phyloP scores from a whole-genome alignment of 495 filamentous ascomycete species.

The Apiosordaria backusii region DNA sequence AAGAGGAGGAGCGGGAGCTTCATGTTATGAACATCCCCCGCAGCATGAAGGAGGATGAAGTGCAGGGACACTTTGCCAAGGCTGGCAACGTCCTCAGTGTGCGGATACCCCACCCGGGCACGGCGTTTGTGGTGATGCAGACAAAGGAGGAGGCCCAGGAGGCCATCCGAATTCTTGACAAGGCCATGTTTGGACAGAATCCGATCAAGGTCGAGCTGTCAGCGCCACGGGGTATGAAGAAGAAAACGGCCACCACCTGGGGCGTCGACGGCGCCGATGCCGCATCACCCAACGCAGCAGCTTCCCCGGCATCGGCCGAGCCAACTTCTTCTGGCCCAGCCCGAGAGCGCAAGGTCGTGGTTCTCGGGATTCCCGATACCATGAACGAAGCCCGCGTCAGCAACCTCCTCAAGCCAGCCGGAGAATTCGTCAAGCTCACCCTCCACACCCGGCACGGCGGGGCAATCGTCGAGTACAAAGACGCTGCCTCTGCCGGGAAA shows the following conservation, averaged over 20 bases:
- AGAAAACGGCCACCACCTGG: constrained; percentile 38
- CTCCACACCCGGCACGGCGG: constrained; percentile 77
- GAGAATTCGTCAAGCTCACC: constrained; percentile 59
- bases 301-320: constrained; percentile 26
- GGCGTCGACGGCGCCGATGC: constrained; percentile 14
- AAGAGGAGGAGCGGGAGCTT: constrained; percentile 82
- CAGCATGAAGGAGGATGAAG: constrained; percentile 60
- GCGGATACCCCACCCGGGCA: constrained; percentile 64
- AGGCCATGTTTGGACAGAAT: constrained; percentile 64
- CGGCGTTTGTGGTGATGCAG: constrained; percentile 72
- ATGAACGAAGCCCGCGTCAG: constrained; percentile 67
- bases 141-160: constrained; percentile 66
- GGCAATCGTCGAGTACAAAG: constrained; percentile 79
- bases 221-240: constrained; percentile 38
- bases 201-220: constrained; percentile 67
- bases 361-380: constrained; percentile 68
- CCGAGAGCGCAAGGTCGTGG: constrained; percentile 49
- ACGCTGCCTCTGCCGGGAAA: constrained; percentile 66
- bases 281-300: constrained; percentile 35
- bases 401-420: constrained; percentile 61
- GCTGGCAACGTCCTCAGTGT: constrained; percentile 72
- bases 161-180: constrained; percentile 65
- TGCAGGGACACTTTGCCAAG: constrained; percentile 64
- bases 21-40: constrained; percentile 72
- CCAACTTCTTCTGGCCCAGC: constrained; percentile 29